Conservation (phyloP, 495 filamentous ascomycete genomes). For the Aspergillus baeticus region DNA sequence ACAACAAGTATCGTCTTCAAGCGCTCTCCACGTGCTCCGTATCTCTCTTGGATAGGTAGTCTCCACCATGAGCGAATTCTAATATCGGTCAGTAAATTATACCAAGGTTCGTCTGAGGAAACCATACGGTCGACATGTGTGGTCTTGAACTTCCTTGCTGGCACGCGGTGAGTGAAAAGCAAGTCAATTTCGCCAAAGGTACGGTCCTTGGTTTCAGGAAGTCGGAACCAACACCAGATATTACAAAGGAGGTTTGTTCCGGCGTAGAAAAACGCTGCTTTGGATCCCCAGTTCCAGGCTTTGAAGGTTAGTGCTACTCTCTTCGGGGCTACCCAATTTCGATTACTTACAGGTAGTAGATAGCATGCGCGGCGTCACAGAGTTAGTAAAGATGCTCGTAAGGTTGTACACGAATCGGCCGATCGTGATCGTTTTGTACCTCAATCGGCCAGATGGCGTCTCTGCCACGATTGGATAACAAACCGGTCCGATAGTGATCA, state of each 20-base stretch:
- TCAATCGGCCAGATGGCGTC: slow-evolving; percentile 32
- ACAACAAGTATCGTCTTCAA: no score
- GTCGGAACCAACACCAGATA: slow-evolving; percentile 39
- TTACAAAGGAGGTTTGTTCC: slow-evolving; percentile 24
- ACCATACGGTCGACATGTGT: slow-evolving; percentile 48
- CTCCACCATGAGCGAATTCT: neutral
- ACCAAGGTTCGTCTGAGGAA: no score
- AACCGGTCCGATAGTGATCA: slow-evolving; percentile 43
- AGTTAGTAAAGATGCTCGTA: slow-evolving; percentile 27
- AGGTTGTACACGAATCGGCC: slow-evolving; percentile 32
- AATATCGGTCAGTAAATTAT: neutral
- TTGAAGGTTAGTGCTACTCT: slow-evolving; percentile 11
- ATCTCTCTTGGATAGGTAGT: neutral
- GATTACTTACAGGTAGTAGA: neutral
- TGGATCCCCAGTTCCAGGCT: slow-evolving; percentile 42
- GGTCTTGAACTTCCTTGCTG: slow-evolving; percentile 48
- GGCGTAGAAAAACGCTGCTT: slow-evolving; percentile 40
- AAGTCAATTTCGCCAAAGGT: slow-evolving; percentile 58
- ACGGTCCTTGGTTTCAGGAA: slow-evolving; percentile 45
- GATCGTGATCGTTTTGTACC: slow-evolving; percentile 35
- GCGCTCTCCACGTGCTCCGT: neutral
- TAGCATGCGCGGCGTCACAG: slow-evolving; percentile 29
- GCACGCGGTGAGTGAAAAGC: slow-evolving; percentile 51
- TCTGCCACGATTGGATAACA: slow-evolving; percentile 41
- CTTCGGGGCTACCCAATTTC: neutral